Base-by-base conservation (phyloP, 176 grass and related monocot genomes). In the Bonia amplexicaulis region DNA sequence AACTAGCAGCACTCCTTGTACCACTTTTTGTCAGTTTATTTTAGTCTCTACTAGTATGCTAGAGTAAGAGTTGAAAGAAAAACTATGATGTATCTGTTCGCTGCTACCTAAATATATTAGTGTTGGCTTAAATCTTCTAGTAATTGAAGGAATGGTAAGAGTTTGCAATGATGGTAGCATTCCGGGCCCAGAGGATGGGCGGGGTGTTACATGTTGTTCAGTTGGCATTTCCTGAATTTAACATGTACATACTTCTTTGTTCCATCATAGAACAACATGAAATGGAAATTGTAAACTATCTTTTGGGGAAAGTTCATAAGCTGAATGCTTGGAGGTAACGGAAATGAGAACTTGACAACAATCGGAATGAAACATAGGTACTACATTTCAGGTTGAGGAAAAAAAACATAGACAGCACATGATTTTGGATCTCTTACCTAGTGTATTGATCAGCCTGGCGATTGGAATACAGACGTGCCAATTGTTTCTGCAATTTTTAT, bases 401-500 rank as follows among this genome's bases (percentile, higher is more conserved):
- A 59, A 59, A 46, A 2, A 5, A 1, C 39, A 72, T 61, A 31
- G 1, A 71, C 0, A 6, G 58, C 15, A 9, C 57, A 37, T 15
- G 39, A 59, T 12, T 17, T 3, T 66, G 9, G 1, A 39, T 83
- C 48, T 54, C 12, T 29, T 77, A 85, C 82, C 45, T 9, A 13
- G 31, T 39, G 11, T 39, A 20, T 14, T 20, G 8, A 76, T 66
- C 31, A 76, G 46, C 1, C 3, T 54, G 47, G n/a, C 9, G 9
- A 54, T 9, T 76, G 22, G 45, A 84, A 66, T 3, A 13, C 12
- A 66, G 27, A 13, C 6, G 60, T 19, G 71, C 16, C 60, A 76
- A 54, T 14, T 42, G 45, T 54, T 16, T 20, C 82, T 84, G 82
- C 33, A 82, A 70, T 71, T 57, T 78, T 44, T 57, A 41, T 57